Evolutionary conservation across 1,284 basidiomycete species (phyloP), one percentile per base, ranked within the genome.

Genomic region (Trametes versicolor): DNA sequence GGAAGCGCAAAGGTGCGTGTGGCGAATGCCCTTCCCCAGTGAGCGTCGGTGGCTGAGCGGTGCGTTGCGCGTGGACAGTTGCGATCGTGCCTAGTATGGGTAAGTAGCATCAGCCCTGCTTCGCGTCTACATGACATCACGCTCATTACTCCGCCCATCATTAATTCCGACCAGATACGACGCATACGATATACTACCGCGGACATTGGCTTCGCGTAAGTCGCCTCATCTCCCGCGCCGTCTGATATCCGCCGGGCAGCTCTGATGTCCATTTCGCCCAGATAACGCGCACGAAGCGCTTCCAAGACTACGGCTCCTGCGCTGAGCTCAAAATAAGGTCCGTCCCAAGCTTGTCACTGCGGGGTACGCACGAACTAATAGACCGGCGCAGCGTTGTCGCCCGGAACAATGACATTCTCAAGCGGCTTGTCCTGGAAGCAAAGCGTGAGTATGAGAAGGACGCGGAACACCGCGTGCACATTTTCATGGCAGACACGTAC

Each of bases 361-460:
- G 63, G 63, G 61, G 47, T 45, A 48, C 60, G 55, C 55, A 50
- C 49, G 37, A 50, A 32, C 58, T 62, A 52, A 58, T 45, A 43
- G 23, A 39, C 49, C 60, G 58, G 56, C 51, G 27, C 70, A 94
- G 93, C 67, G 93, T 94, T 60, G 90, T 94, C 52, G 93, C 92
- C 23, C 89, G 93, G 51, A 94, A 87, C 76, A 94, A 94, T 72
- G 90, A 91, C 75, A 91, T 94, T 64, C 81, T 94, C 71, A 94
- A 94, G 83, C 89, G 87, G 74, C 83, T 94, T 23, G 93, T 94
- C 17, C 78, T 94, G 43, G 92, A 94, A 77, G 92, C 92, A 29
- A 94, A 94, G 79, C 86, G 87, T 60, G 91, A 93, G 67, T 94
- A 94, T 70, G 93, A 94, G 78, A 93, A 92, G 77, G 92, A 94